Conservation (phyloP, 352 stramenopile genomes). For the Phytophthora agathidicida region DNA sequence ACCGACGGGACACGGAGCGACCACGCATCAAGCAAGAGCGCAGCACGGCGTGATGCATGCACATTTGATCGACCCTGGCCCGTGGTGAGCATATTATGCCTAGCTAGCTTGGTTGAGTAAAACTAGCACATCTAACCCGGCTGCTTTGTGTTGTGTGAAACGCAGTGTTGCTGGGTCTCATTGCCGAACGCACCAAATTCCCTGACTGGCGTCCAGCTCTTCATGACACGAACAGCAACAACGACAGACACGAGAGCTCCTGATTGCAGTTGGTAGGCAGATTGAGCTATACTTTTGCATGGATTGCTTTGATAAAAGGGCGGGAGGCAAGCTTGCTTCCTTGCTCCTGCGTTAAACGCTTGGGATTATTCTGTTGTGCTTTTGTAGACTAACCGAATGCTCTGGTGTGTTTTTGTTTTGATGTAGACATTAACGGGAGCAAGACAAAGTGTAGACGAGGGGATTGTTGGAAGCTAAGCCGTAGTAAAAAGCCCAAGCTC, state of each 20-base stretch:
- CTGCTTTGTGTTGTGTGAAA: conserved; percentile 11
- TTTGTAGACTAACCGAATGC: conserved; percentile 4
- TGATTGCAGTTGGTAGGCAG: conserved; percentile 33
- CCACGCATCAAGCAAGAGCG: conserved; percentile 41
- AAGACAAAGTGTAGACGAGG: not conserved
- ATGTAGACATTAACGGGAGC: conserved; percentile 8
- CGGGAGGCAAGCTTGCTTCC: conserved; percentile 19
- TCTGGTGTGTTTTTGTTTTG: conserved; percentile 15
- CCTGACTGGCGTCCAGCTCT: too few species aligned
- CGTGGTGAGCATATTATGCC: conserved; percentile 11
- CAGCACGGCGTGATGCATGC: conserved; percentile 25
- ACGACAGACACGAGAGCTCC: conserved; percentile 21
- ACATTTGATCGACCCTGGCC: not conserved
- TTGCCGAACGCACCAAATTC: not conserved
- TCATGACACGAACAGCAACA: conserved; percentile 6
- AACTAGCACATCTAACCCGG: conserved; percentile 7
- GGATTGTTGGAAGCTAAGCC: not conserved
- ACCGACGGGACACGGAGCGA: conserved; percentile 23
- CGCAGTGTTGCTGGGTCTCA: conserved; percentile 10
- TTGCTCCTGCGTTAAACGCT: conserved; percentile 18
- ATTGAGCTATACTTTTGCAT: conserved; percentile 33
- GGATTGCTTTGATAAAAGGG: conserved; percentile 29
- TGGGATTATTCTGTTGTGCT: conserved; percentile 1
- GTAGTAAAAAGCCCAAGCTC: not conserved
- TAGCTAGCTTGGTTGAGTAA: conserved; percentile 20